Conservation (phyloP, 2,329 filamentous ascomycete genomes). For the Teratosphaeria pseudoeucalypti region DNA sequence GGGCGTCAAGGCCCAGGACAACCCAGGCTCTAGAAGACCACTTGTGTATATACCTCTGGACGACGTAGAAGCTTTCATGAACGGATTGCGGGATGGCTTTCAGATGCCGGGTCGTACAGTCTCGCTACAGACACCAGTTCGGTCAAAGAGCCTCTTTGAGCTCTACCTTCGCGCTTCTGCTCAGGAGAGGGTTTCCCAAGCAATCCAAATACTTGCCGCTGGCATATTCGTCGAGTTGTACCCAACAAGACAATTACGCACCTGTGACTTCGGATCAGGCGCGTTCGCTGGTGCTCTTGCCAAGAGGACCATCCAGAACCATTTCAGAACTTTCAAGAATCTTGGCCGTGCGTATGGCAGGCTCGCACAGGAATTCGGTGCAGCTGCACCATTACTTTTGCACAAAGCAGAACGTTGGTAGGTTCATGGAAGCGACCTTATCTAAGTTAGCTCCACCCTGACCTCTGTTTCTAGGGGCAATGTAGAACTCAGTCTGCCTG, state of each 20-base stretch:
- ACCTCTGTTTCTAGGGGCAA: neutral
- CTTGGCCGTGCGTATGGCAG: neutral
- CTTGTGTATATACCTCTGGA: neutral
- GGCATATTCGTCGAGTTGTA: neutral
- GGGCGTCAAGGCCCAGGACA: neutral
- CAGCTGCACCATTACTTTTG: neutral
- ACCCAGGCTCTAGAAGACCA: neutral
- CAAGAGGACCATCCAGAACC: neutral
- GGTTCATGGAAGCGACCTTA: neutral
- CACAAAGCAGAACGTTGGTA: neutral
- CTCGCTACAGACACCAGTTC: neutral
- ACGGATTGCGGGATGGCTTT: neutral
- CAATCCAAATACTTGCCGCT: neutral
- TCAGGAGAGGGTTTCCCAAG: neutral
- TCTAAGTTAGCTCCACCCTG: neutral
- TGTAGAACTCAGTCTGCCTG: neutral
- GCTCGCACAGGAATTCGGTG: neutral
- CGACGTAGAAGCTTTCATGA: neutral
- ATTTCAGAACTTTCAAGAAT: neutral
- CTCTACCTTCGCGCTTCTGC: neutral
- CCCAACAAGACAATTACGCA: neutral
- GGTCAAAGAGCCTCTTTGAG: neutral
- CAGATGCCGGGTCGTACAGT: neutral
- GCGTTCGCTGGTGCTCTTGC: neutral
- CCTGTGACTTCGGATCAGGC: neutral